Evolutionary conservation across 257 asterid genomes (phyloP), one percentile per base, ranked within the genome.

Genomic region (Solanum infundibuliforme): DNA sequence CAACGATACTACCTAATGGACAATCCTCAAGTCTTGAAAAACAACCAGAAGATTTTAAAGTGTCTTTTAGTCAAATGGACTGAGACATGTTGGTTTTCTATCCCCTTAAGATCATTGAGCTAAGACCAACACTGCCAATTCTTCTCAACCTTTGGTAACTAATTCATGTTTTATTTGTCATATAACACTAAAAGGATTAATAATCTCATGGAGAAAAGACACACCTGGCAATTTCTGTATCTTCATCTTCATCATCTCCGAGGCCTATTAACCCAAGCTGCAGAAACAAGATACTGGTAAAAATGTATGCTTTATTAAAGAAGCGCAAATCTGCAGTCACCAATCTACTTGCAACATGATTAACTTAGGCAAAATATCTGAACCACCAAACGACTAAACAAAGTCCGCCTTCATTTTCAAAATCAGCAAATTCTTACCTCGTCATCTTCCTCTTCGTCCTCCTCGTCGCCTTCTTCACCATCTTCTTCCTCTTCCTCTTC

Each of bases 221-320:
- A 2, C 60, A 97, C 99, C 96, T 95, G 83, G 93, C 96, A 84
- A 83, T 91, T 88, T 88, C 94, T 89, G 92, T 88, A 86, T 87
- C 89, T 71, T 92, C 98, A 74, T 87, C 94, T 23, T 87, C 95
- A 21, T 83, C 90, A 81, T 66, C 93, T 41, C 92, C 94, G n/a
- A 95, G 89, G 87, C 93, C 98, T 94, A 94, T 84, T 87, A 92
- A 85, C 86, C 90, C 98, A 90, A 96, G 94, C 99, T 96, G 93
- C 86, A 85, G 87, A 89, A 74, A 76, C 16, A 87, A 71, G 7
- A 84, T n/a, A 85, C 16, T 72, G 35, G 69, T 13, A 85, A 46
- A 48, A 88, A 86, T 27, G 58, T 85, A 82, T 46, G 18, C 86
- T 48, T 31, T 48, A 48, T 31, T 7, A 87, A 79, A 41, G 39